Evolutionary conservation across 306 rosid species (phyloP).

Genomic region (Cucurbita moschata): DNA sequence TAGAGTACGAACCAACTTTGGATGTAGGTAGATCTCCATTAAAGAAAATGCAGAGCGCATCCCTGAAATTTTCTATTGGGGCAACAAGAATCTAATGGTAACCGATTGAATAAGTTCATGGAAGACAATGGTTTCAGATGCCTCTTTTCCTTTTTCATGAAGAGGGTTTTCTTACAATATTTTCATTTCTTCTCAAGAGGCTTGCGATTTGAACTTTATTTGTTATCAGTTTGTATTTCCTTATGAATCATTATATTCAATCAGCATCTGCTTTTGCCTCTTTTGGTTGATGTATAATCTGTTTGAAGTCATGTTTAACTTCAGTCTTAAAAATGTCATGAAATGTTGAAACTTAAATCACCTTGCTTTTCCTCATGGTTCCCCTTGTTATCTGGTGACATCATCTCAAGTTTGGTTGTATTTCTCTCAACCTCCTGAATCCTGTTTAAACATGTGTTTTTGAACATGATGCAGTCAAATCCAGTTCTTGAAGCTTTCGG

Average conservation of each 20-base stretch:
- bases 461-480: slow-evolving; percentile 52
- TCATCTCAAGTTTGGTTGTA: background rate
- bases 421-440: background rate
- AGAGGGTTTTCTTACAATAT: background rate
- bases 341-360: background rate
- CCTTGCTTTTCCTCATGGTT: background rate
- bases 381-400: background rate
- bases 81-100: background rate
- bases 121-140: background rate
- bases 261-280: background rate
- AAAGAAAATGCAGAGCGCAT: background rate
- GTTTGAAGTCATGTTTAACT: background rate
- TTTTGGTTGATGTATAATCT: background rate
- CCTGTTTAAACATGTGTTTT: background rate
- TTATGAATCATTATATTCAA: background rate
- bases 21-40: background rate
- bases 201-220: background rate
- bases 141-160: background rate
- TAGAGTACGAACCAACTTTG: background rate
- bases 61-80: background rate
- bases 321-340: background rate
- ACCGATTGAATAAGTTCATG: background rate
- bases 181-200: background rate
- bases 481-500: slow-evolving; percentile 99
- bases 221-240: background rate